Evolutionary conservation across 2,329 filamentous ascomycete genomes (phyloP), one percentile per base, ranked within the genome.

Genomic region (Clarireedia hainanense): DNA sequence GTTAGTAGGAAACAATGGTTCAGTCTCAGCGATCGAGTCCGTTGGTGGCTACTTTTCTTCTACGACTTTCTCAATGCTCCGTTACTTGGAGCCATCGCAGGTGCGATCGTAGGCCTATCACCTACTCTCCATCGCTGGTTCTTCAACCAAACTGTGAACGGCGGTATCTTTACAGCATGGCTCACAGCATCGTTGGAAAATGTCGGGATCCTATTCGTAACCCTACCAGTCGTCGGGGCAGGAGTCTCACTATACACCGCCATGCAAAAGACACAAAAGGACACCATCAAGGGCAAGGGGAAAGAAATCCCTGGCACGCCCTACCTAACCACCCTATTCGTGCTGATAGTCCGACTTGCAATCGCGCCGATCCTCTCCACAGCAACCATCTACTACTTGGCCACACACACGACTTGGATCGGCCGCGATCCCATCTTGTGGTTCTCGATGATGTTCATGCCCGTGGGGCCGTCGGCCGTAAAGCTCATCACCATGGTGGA

Each of bases 151-250:
- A 75, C 75, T 7, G 67, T 78, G 6, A 71, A 84, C 5, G 84
- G 84, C 5, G 83, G 85, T 1, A 79, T 84, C 55, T 78, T 87
- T 62, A 83, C 79, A 20, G 83, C 83, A 1, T 88, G 83, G 84
- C 70, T 88, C 40, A 86, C 83, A 0, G 74, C 76, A 0, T 78
- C 79, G 0, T 69, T 87, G 20, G 76, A 80, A 60, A 85, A 83
- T 55, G 74, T 86, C 23, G 84, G 84, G 3, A 73, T 76, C 0
- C 72, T 88, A 0, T 88, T 88, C 64, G 81, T 84, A 0, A 76
- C 80, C 0, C 70, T 85, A 26, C 85, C 85, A 30, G 80, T 87
- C 15, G 76, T 88, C 15, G 76, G 87, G 0, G 83, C 85, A 0
- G 84, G 85, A 1, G 80, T 85, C n/a, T 84, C 83, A 60, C 74